A percentile compares a stretch with the other conserved stretches of the same genome.
Conservation (phyloP, 805 yeast species). For the Wickerhamiella australiensis region DNA sequence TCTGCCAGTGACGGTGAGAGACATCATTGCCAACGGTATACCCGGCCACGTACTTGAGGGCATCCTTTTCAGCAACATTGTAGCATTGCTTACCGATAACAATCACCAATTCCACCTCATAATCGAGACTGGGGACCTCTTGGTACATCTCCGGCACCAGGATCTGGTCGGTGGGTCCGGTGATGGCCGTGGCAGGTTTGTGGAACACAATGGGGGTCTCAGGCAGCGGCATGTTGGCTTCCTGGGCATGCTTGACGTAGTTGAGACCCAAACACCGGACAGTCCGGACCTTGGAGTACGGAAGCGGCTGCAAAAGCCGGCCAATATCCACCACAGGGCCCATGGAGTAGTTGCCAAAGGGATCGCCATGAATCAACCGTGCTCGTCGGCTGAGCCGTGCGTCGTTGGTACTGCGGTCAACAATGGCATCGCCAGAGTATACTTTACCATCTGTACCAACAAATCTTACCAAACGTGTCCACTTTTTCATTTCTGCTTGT, state of each 20-base stretch:
- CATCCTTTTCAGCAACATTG: constrained; percentile 34
- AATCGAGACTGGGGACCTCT: constrained; percentile 32
- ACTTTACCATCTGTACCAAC: constrained; percentile 34
- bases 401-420: constrained; percentile 29
- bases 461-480: constrained; percentile 35
- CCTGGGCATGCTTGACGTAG: constrained; percentile 35
- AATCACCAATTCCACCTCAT: constrained; percentile 43
- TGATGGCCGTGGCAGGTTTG: constrained; percentile 38
- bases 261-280: constrained; percentile 43
- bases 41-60: constrained; percentile 39
- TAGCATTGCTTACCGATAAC: constrained; percentile 41
- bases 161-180: constrained; percentile 35
- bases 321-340: constrained; percentile 30
- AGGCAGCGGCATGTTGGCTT: constrained; percentile 35
- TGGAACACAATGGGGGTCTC: constrained; percentile 39
- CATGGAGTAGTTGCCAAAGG: constrained; percentile 31
- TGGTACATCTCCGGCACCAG: constrained; percentile 30
- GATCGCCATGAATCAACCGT: constrained; percentile 36
- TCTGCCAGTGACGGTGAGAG: constrained; percentile 47
- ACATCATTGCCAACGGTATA: constrained; percentile 46
- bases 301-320: constrained; percentile 34
- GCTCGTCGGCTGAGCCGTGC: constrained; percentile 34
- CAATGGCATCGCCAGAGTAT: constrained; percentile 40
- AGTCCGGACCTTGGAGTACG: constrained; percentile 29
- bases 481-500: constrained; percentile 11